phyloP scores from a whole-genome alignment of 805 yeast species.

The Brettanomyces sp. region DNA sequence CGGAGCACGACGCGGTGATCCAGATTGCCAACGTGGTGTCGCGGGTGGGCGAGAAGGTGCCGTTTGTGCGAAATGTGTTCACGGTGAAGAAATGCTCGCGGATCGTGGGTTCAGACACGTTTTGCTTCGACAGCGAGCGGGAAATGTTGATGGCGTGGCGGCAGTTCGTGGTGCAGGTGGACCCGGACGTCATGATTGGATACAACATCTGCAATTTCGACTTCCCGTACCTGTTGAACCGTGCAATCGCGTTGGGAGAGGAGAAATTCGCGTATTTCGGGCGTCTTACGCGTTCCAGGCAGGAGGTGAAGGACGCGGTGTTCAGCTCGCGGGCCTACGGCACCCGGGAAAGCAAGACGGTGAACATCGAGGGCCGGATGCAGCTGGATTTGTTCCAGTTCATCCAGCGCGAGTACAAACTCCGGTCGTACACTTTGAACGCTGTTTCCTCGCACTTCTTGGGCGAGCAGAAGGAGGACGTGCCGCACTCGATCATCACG shows the following conservation, averaged over 20 bases:
- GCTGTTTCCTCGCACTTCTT: constrained; percentile 91
- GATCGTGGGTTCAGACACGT: constrained; percentile 87
- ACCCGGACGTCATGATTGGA: constrained; percentile 95
- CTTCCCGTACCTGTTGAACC: constrained; percentile 81
- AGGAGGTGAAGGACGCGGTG: constrained; percentile 70
- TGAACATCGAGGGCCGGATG: constrained; percentile 92
- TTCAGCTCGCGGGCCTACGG: constrained; percentile 96
- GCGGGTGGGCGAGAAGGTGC: constrained; percentile 71
- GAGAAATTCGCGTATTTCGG: constrained; percentile 78
- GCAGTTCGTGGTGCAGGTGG: constrained; percentile 73
- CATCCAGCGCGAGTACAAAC: constrained; percentile 87
- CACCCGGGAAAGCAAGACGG: constrained; percentile 83
- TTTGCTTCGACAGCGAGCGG: constrained; percentile 62
- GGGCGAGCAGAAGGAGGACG: constrained; percentile 96
- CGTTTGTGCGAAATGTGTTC: constrained; percentile 90
- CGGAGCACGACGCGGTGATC: constrained; percentile 87
- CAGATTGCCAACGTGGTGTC: constrained; percentile 95
- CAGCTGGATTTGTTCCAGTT: constrained; percentile 90
- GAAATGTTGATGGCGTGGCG: constrained; percentile 84
- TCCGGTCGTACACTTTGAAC: constrained; percentile 89
- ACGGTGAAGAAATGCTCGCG: constrained; percentile 88
- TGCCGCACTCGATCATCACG: constrained; percentile 92
- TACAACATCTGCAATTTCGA: constrained; percentile 93
- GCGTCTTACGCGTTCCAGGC: constrained; percentile 55
- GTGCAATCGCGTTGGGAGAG: constrained; percentile 68